Base-by-base conservation (phyloP, 345 rosid genomes). In the Melastoma malabathricum region DNA sequence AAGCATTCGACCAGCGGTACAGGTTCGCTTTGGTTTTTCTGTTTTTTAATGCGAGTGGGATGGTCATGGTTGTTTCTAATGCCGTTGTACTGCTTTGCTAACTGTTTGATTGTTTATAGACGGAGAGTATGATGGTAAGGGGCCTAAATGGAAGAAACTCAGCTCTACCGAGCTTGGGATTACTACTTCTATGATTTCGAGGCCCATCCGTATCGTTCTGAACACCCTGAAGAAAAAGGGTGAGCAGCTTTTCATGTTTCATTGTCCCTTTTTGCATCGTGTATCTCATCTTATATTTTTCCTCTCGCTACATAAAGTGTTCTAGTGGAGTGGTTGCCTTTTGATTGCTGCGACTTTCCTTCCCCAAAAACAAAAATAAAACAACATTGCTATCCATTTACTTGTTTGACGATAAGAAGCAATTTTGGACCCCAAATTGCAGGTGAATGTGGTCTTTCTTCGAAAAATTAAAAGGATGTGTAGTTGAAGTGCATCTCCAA, bases 131-230 rank as follows among this genome's bases (percentile, higher is more conserved):
- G 59, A 16, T 12, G 60, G 63, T 43, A 64, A 62, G 50, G 68
- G 58, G 16, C 23, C 31, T 43, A 55, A 54, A 18, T 79, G 78
- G 80, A 77, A 67, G 73, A 77, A 73, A 57, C 58, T 73, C 63
- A 68, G 63, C 50, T 77, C 86, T 58, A 61, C 57, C 50, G 84
- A 77, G 6, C 73, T 83, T 56, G 92, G 84, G 34, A 77, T 83
- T 25, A 74, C 68, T 47, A 69, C 64, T 59, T 69, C 83, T 9
- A 80, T 71, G 82, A 71, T 83, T n/a, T 57, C 86, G 18, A 70
- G 60, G 52, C 74, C 86, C 48, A 73, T 82, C 0, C 67, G 76
- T 41, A 66, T 69, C 57, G 86, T 83, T 64, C 84, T 83, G 39
- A 69, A 66, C 56, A 76, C 61, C 46, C 79, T 83, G 10, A 77